Evolutionary conservation across 1,284 basidiomycete species (phyloP), one percentile per base, ranked within the genome.

Genomic region (Boletus hoseneyae): DNA sequence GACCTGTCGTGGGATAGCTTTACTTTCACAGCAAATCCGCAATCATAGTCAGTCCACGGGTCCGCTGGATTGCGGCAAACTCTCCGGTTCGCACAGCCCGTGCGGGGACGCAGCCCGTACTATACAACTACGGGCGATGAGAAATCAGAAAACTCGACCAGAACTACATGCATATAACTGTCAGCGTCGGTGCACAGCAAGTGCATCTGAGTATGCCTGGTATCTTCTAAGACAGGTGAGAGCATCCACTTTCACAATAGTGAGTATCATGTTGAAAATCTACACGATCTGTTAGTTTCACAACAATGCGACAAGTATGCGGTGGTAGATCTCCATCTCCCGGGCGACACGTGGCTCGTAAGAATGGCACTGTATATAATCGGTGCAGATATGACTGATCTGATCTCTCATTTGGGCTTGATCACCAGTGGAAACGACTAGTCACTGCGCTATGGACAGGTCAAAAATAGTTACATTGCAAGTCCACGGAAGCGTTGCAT

Each of bases 401-500:
- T 50, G 56, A 57, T 58, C 29, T 23, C 51, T 57, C 47, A 41
- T 52, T 48, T 21, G 23, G 52, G 54, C 50, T 47, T 50, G 53
- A 69, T 65, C 46, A 53, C 51, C 67, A 41, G 44, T 67, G 46
- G 61, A 56, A 53, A 64, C 55, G 35, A 41, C 42, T 51, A 38
- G 51, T 47, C 46, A 45, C 45, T 40, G 52, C 42, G 41, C 42
- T n/a, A 27, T 41, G 39, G 42, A 42, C 37, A 37, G 29, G 10
- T 30, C 12, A 54, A 62, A 59, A 61, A 58, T 62, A 54, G 48
- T 32, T 18, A 46, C 29, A 37, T 50, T 47, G 23, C 44, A n/a
- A 33, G 49, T 39, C 29, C 32, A 43, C 44, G 48, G 30, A 50
- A 45, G 27, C 37, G 29, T 50, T 47, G 21, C 38, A 42, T 47